phyloP scores from a whole-genome alignment of 192 early-diverging fungal genomes.

The Phlyctochytrium arcticum region DNA sequence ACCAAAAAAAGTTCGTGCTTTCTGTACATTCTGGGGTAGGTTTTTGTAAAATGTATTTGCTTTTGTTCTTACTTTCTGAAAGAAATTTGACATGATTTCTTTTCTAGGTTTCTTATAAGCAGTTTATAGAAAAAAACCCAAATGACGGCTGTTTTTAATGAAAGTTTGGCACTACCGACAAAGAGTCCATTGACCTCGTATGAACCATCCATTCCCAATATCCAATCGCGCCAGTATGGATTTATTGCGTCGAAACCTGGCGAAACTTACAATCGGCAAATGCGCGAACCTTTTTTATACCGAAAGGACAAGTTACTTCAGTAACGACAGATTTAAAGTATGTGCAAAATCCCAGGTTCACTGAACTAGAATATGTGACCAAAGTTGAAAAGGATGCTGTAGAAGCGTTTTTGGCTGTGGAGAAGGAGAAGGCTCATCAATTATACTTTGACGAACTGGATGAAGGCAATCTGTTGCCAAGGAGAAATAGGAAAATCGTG shows the following conservation, averaged over 20 bases:
- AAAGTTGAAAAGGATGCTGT: constrained; percentile 4
- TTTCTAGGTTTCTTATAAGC: background rate
- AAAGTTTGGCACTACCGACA: background rate
- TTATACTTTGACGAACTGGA: constrained; percentile 6
- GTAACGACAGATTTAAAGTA: background rate
- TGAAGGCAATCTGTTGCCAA: background rate
- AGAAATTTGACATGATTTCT: background rate
- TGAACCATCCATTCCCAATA: background rate
- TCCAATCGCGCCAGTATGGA: background rate
- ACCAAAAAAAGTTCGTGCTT: background rate
- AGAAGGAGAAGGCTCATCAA: constrained; percentile 11
- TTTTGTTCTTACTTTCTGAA: background rate
- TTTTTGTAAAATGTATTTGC: too few relatives aligned
- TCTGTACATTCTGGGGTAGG: background rate
- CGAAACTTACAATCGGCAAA: background rate
- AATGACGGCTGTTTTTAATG: background rate
- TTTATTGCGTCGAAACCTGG: background rate
- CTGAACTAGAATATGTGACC: background rate
- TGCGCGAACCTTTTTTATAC: background rate
- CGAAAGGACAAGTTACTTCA: background rate
- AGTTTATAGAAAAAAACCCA: background rate
- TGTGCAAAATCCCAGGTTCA: background rate
- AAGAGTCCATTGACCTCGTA: background rate
- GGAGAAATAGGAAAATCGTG: background rate
- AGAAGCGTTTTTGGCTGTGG: background rate